Evolutionary conservation across 2,329 filamentous ascomycete species (phyloP).

Genomic region (Albifimbria verrucaria): DNA sequence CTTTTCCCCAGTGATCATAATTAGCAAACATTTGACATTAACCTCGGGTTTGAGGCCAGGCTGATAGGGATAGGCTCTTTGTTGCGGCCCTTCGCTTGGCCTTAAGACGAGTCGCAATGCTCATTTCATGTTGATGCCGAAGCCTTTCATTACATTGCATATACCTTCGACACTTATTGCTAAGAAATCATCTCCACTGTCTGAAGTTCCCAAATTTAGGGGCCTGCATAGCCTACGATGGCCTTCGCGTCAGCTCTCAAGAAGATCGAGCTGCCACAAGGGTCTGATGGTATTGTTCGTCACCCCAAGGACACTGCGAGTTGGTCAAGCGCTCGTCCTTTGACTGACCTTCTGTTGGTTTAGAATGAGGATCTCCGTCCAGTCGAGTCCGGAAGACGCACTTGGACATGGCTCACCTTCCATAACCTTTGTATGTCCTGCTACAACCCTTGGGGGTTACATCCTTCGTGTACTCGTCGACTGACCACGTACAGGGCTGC

Average conservation of each 20-base stretch:
- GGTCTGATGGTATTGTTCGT: conserved; percentile 30
- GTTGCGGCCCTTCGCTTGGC: background rate
- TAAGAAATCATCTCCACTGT: too few relatives aligned
- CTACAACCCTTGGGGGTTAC: background rate
- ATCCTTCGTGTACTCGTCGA: background rate
- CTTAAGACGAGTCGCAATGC: background rate
- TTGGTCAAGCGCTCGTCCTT: background rate
- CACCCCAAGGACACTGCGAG: background rate
- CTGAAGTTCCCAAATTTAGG: background rate
- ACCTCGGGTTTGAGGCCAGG: background rate
- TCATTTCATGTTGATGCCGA: background rate
- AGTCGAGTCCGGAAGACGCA: conserved; percentile 37
- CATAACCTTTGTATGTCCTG: conserved; percentile 38
- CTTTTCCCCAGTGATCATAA: background rate
- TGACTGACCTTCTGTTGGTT: conserved; percentile 1
- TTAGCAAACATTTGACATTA: background rate
- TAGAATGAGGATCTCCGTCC: conserved; percentile 50
- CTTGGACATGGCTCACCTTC: conserved; percentile 39
- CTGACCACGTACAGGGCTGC: conserved; percentile 31
- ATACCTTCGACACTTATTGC: too few relatives aligned
- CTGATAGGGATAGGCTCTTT: background rate
- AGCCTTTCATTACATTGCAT: too few relatives aligned
- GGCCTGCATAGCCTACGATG: conserved; percentile 11
- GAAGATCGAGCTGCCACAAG: conserved; percentile 24
- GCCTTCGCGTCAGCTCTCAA: conserved; percentile 18